Percentiles rank a stretch among this genome's conserved stretches.
These are phyloP conservation scores for Abrus precatorius DNA, from an alignment of 306 rosid genomes.

Conservation along the genomic window DNA sequence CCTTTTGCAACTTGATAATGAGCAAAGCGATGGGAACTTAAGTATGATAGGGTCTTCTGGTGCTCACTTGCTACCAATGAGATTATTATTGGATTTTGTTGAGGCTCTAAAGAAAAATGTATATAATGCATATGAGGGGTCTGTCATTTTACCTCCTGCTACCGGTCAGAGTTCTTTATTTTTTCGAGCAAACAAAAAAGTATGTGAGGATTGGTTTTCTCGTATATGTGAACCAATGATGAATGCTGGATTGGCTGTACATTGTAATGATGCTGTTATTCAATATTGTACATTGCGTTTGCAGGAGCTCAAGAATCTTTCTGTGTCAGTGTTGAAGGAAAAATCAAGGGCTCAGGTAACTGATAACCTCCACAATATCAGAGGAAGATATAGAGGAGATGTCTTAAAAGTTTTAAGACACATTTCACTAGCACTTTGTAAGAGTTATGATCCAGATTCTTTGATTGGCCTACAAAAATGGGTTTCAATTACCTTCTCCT, in stretches of 20 bases:
- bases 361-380: conserved; percentile 66
- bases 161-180: conserved; percentile 87
- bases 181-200: conserved; percentile 96
- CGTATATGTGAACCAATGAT: conserved; percentile 99
- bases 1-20: conserved; percentile 85
- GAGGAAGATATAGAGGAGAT: conserved; percentile 70
- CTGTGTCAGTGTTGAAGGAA: conserved; percentile 69
- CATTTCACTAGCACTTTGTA: conserved; percentile 81
- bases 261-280: conserved; percentile 84
- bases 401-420: conserved; percentile 78
- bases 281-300: conserved; percentile 86
- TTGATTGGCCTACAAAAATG: conserved; percentile 85
- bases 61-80: conserved; percentile 95
- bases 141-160: conserved; percentile 80
- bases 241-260: conserved; percentile 96
- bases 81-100: conserved; percentile 84
- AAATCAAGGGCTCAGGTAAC: conserved; percentile 77
- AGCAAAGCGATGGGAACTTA: conserved; percentile 88
- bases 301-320: conserved; percentile 83
- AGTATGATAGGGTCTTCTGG: conserved; percentile 95
- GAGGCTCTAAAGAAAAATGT: conserved; percentile 96
- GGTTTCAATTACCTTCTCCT: conserved; percentile 75
- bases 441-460: conserved; percentile 84
- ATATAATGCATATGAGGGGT: conserved; percentile 95
- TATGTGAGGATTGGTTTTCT: conserved; percentile 99